Evolutionary conservation across 1,284 basidiomycete genomes (phyloP), one percentile per base, ranked within the genome.

Genomic region (Phellopilus nigrolimitatus): DNA sequence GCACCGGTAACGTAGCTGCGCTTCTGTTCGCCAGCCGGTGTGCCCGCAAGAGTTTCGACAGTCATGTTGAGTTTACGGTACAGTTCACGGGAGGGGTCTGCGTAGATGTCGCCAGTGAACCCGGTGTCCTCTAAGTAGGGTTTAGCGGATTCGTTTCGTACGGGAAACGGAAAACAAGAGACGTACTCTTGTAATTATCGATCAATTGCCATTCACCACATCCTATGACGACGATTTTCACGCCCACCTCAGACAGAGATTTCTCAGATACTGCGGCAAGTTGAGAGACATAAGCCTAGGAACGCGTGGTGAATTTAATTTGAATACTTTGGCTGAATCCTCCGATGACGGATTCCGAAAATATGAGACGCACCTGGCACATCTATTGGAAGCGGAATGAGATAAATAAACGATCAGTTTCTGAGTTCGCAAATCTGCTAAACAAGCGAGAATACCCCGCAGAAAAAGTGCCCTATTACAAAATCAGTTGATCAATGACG

Each of bases 201-300:
- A 85, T 80, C 7, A 76, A 65, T 21, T 72, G 59, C 70, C 74
- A 80, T 24, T 80, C 75, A 1, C 84, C 84, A 57, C 83, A 85
- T 2, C 84, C 82, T 36, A 88, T 67, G 21, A 86, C 61, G 1
- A 78, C 68, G 3, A 86, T 68, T 37, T 71, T 71, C 8, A 66
- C 62, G 9, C 62, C 64, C 0, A 77, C 73, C 13, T 64, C 60
- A 2, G 70, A 64, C 6, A 87, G 64, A 0, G 70, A 65, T 3
- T 72, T 71, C 15, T 67, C 56, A 4, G 72, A 64, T 2, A 83
- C 66, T 0, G 67, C 58, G 6, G 73, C 70, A 1, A 86, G 68
- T 46, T 76, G 68, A 28, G 70, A 61, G 15, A 84, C 73, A 58
- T 82, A 86, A 60, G 70, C 70, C 75, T 84, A 57, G 17, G 34